These are phyloP conservation scores for Seiridium unicorne DNA, from an alignment of 2,329 filamentous ascomycete genomes.

Conservation along the genomic window DNA sequence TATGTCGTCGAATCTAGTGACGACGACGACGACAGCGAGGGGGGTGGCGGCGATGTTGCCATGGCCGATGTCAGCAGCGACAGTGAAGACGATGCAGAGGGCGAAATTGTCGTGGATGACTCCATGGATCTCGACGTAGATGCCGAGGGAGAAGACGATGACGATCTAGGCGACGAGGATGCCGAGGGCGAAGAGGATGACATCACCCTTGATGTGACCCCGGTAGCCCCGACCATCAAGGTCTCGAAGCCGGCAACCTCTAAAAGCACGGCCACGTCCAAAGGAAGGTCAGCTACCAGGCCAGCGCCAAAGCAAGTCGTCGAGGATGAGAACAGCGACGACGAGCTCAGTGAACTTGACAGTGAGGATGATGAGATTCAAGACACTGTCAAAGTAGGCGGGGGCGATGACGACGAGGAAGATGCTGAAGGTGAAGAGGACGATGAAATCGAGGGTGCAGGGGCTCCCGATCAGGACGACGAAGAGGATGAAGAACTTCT, in stretches of 20 bases:
- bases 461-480: slow-evolving; percentile 40
- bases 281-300: slow-evolving; percentile 23
- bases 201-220: slow-evolving; percentile 36
- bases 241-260: slow-evolving; percentile 39
- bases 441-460: slow-evolving; percentile 35
- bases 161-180: slow-evolving; percentile 32
- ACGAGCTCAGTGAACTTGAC: slow-evolving; percentile 55
- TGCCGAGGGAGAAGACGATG: slow-evolving; percentile 32
- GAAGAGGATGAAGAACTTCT: slow-evolving; percentile 38
- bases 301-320: slow-evolving; percentile 27
- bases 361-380: slow-evolving; percentile 48
- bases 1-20: slow-evolving; percentile 57
- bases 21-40: slow-evolving; percentile 38
- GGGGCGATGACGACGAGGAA: slow-evolving; percentile 37
- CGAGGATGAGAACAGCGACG: slow-evolving; percentile 41
- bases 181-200: slow-evolving; percentile 53
- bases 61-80: slow-evolving; percentile 26
- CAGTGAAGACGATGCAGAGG: slow-evolving; percentile 29
- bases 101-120: slow-evolving; percentile 30
- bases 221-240: slow-evolving; percentile 44
- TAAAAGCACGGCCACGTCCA: slow-evolving; percentile 24
- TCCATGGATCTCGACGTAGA: slow-evolving; percentile 43
- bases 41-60: slow-evolving; percentile 36
- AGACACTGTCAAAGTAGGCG: slow-evolving; percentile 41
- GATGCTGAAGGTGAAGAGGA: slow-evolving; percentile 41